Conservation (phyloP, 805 yeast species). For the Komagataella ulmi region DNA sequence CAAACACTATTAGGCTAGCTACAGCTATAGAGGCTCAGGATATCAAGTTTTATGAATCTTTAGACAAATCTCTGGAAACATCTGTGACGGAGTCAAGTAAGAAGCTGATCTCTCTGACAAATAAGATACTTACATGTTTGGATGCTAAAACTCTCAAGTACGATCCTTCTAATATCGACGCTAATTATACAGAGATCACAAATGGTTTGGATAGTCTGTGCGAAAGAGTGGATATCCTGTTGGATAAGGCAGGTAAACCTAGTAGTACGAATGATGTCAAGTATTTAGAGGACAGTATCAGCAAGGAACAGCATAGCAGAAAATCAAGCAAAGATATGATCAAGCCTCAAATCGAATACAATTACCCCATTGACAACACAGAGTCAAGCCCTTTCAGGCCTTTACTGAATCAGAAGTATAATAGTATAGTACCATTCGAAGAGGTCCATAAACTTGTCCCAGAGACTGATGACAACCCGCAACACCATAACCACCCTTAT, state of each 20-base stretch:
- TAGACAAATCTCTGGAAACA: constrained; percentile 49
- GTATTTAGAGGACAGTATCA: constrained; percentile 34
- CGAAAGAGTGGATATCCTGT: constrained; percentile 63
- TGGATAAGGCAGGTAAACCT: constrained; percentile 28
- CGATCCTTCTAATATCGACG: constrained; percentile 13
- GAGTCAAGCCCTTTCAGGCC: constrained; percentile 71
- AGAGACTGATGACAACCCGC: constrained; percentile 28
- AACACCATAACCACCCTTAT: constrained; percentile 74
- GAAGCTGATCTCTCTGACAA: constrained; percentile 5
- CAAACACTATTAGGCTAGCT: constrained; percentile 49
- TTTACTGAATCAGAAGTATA: constrained; percentile 55
- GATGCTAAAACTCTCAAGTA: constrained; percentile 12
- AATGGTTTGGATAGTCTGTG: constrained; percentile 54
- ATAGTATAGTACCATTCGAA: constrained; percentile 44
- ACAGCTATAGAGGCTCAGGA: constrained; percentile 68
- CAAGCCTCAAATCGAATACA: constrained; percentile 64
- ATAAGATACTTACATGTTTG: constrained; percentile 10
- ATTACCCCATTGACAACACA: constrained; percentile 48
- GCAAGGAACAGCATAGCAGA: constrained; percentile 5
- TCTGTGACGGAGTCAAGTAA: constrained; percentile 25
- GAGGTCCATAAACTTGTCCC: constrained; percentile 28
- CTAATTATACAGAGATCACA: constrained; percentile 35
- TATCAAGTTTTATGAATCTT: constrained; percentile 56
- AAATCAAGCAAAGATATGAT: constrained; percentile 18
- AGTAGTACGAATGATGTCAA: constrained; percentile 17